Evolutionary conservation across 192 early-diverging fungal genomes (phyloP).

Genomic region (Diversispora eburnea): DNA sequence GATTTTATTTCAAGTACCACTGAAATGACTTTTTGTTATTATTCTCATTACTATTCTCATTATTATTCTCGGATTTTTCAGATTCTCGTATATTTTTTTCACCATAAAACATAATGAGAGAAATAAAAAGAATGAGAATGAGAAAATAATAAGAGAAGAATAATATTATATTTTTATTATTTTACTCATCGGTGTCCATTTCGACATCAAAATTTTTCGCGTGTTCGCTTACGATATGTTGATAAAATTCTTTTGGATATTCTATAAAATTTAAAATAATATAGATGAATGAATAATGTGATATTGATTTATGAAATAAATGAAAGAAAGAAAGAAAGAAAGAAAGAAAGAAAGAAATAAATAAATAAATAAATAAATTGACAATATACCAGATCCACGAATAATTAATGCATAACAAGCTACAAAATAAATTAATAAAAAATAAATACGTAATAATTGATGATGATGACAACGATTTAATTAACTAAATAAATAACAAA

Average conservation of each 20-base stretch:
- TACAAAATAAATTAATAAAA: not conserved
- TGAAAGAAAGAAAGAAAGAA: not conserved
- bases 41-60: too few relatives aligned
- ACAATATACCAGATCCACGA: not conserved
- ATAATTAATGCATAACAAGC: slow-evolving; percentile 11
- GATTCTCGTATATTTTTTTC: too few relatives aligned
- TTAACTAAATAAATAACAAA: not conserved
- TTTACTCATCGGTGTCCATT: not conserved
- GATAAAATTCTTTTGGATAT: slow-evolving; percentile 20
- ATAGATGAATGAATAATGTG: not conserved
- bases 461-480: not conserved
- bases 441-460: not conserved
- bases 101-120: too few relatives aligned
- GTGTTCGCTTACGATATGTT: slow-evolving; percentile 9
- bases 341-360: too few relatives aligned
- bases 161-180: too few relatives aligned
- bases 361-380: too few relatives aligned
- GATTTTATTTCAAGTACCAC: too few relatives aligned
- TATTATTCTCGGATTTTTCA: too few relatives aligned
- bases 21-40: too few relatives aligned
- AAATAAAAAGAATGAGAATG: too few relatives aligned
- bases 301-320: not conserved
- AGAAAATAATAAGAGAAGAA: too few relatives aligned
- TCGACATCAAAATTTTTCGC: not conserved
- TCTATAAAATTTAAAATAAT: not conserved